A percentile compares a stretch with the other conserved stretches of the same genome.
These are phyloP conservation scores for Aspergillus ustus DNA, from an alignment of 2,329 filamentous ascomycete genomes.

Conservation along the genomic window DNA sequence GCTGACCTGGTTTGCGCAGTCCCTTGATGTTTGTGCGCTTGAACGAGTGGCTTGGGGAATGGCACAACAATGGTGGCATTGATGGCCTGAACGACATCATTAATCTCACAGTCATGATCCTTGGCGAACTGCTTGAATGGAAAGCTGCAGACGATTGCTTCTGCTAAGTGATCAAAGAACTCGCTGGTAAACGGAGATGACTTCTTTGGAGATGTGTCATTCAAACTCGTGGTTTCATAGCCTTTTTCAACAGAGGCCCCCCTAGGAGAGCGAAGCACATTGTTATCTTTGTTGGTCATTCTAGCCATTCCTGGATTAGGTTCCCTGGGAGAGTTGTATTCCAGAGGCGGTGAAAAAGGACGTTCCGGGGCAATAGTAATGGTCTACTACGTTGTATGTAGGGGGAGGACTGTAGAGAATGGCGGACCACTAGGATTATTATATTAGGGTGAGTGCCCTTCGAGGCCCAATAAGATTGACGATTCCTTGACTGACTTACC, in stretches of 20 bases:
- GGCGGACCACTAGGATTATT: background rate
- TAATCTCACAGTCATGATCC: slow-evolving; percentile 24
- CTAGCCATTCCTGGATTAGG: background rate
- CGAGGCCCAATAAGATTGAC: background rate
- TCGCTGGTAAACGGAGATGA: slow-evolving; percentile 17
- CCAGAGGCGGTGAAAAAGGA: background rate
- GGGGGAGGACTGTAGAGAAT: background rate
- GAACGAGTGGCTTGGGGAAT: slow-evolving; percentile 19
- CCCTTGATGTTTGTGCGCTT: slow-evolving; percentile 2
- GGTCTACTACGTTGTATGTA: too few species aligned
- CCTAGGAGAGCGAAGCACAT: background rate
- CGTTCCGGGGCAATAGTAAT: slow-evolving; percentile 4
- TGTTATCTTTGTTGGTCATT: background rate
- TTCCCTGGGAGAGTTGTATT: background rate
- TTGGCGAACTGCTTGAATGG: slow-evolving; percentile 31
- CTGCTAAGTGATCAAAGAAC: slow-evolving; percentile 33
- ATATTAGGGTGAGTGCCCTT: background rate
- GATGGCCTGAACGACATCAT: slow-evolving; percentile 27
- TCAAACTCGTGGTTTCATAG: background rate
- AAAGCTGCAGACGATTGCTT: slow-evolving; percentile 27
- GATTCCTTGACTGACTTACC: background rate
- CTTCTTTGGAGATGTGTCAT: background rate
- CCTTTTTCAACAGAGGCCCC: background rate
- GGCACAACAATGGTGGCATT: slow-evolving; percentile 27
- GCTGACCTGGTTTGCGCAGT: slow-evolving; percentile 1